Conservation (phyloP, 441 rosid genomes). For the Eutrema salsugineum region DNA sequence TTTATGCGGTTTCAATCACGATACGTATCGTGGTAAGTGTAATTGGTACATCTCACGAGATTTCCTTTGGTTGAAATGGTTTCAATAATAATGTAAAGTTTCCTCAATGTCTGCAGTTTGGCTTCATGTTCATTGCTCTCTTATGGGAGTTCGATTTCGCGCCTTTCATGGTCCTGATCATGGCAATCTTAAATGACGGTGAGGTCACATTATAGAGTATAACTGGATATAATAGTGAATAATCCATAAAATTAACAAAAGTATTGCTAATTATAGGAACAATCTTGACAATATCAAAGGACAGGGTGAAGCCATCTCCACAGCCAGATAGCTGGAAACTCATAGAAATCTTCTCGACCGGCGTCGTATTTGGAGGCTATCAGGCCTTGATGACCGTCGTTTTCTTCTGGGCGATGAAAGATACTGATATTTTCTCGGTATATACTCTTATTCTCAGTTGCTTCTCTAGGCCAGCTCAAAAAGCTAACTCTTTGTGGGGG, state of each 20-base stretch:
- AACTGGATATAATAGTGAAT: not conserved
- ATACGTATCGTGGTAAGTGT: conserved; percentile 82
- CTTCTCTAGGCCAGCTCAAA: conserved; percentile 2
- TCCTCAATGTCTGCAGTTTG: conserved; percentile 51
- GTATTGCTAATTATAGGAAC: conserved; percentile 45
- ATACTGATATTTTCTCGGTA: conserved; percentile 76
- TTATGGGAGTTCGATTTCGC: conserved; percentile 85
- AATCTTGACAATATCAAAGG: conserved; percentile 92
- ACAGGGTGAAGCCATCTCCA: conserved; percentile 88
- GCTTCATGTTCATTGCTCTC: conserved; percentile 87
- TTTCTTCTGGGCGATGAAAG: conserved; percentile 77
- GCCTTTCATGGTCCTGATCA: conserved; percentile 87
- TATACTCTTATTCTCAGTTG: not conserved
- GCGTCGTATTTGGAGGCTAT: conserved; percentile 82
- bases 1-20: conserved; percentile 91
- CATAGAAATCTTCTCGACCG: conserved; percentile 72
- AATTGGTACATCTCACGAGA: not conserved
- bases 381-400: conserved; percentile 80
- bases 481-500: not conserved
- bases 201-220: conserved; percentile 25
- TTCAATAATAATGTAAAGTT: not conserved
- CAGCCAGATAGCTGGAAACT: conserved; percentile 92
- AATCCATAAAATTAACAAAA: not conserved
- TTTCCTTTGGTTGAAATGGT: not conserved
- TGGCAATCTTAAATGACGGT: conserved; percentile 91